Evolutionary conservation across 1,284 basidiomycete genomes (phyloP).

Genomic region (Bondarzewia mesenterica): DNA sequence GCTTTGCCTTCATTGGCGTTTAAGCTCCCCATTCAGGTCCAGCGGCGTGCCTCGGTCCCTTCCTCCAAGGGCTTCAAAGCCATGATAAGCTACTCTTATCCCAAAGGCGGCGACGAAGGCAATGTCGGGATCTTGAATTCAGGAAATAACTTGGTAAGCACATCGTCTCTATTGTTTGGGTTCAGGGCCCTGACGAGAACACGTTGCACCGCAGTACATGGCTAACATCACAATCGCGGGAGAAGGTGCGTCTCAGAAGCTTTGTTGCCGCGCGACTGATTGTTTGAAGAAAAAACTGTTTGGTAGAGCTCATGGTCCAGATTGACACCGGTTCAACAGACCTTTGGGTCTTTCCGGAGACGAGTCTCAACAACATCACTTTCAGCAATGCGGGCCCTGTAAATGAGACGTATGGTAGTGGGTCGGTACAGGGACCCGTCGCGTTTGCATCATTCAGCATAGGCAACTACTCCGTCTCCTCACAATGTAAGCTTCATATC

Average conservation of each 20-base stretch:
- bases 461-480: constrained; percentile 19
- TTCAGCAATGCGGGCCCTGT: neutral
- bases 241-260: constrained; percentile 2
- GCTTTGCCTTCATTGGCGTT: neutral
- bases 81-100: neutral
- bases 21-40: neutral
- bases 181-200: neutral
- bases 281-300: neutral
- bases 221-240: constrained; percentile 6
- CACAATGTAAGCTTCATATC: constrained; percentile 17
- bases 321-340: constrained; percentile 14
- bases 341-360: constrained; percentile 9
- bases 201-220: constrained; percentile 3
- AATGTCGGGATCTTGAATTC: neutral
- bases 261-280: neutral
- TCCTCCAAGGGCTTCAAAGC: neutral
- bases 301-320: constrained; percentile 10
- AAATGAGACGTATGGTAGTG: constrained; percentile 17
- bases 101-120: neutral
- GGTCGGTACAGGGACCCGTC: constrained; percentile 16
- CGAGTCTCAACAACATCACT: neutral
- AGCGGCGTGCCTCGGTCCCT: neutral
- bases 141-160: neutral
- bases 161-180: too few species aligned
- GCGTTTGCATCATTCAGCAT: constrained; percentile 19